Evolutionary conservation across 768 basidiomycete species (phyloP), one percentile per base, ranked within the genome.

Genomic region (Tricholoma hemisulphureum): DNA sequence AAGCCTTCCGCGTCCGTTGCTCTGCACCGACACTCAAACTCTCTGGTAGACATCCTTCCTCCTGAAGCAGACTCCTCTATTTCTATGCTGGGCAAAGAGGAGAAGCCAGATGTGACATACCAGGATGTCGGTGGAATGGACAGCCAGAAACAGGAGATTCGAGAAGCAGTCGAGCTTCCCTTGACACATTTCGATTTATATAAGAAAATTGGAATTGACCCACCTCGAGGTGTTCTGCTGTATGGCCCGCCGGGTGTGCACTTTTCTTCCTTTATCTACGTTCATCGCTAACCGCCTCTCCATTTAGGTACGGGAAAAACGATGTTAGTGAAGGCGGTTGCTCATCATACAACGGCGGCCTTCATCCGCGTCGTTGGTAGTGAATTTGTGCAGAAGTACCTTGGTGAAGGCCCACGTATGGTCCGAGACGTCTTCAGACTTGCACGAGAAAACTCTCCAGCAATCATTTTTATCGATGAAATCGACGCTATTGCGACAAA

Each of bases 281-380:
- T 55, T 10, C 6, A 23, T 37, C 31, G 55, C 29, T 41, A 1
- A 26, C 31, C 3, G 23, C 18, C 29, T 10, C 21, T 49, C 16
- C 46, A n/a, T 54, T 0, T 53, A 95, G 96, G 97, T 60, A 99
- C 97, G 2, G 97, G 97, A 26, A 97, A 97, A 73, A 97, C 94
- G 0, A 98, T 99, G 95, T 79, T 99, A 61, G 97, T 98, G 52
- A 99, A 98, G 73, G 97, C 97, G n/a, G 97, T 99, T 24, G 97
- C 97, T 21, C 89, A 95, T 69, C 93, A 98, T 70, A 98, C 97
- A 34, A 95, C 94, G 2, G 97, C 97, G 7, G 80, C 93, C 11
- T 99, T 99, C 79, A 98, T 99, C 65, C 92, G 97, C 35, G 97
- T 99, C 16, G 95, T 97, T 28, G 97, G 97, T 20, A 93, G 90